Base-by-base conservation (phyloP, 2,329 filamentous ascomycete genomes). In the Xylariaceae sp. region DNA sequence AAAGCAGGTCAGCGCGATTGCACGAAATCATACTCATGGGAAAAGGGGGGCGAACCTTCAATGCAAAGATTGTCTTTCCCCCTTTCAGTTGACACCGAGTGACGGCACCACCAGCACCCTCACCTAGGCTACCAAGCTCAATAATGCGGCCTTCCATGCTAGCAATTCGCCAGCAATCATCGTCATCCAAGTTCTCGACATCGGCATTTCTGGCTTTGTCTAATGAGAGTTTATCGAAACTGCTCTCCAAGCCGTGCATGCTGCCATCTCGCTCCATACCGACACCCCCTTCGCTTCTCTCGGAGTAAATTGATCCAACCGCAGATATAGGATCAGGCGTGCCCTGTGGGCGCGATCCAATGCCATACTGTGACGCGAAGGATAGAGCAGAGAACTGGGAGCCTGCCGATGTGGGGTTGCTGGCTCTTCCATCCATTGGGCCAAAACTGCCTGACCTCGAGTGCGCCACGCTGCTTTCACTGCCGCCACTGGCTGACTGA, bases 71-170 rank as follows among this genome's bases (percentile, higher is more conserved):
- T 0, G 91, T 97, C 77, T 95, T 96, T 62, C 92, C 92, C 45
- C 89, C 91, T 73, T 91, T 93, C 64, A 99, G 81, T 73, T 87
- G 88, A 74, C 92, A 96, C 70, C 88, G 87, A 23, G 93, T 99
- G 54, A 99, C 94, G 5, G 94, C 94, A 71, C 94, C 94, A 64
- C 94, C 94, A 52, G 94, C 94, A 67, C 94, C 94, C 74, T 99
- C 94, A 59, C 94, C 94, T 48, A 99, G 77, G 69, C 89, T 92
- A 34, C 93, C 94, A 34, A 96, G 77, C 75, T 99, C 92, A 53
- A 89, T 80, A 63, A 99, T 95, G 68, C 92, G 85, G 66, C 90
- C 89, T 72, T 96, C 90, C 73, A 89, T 84, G 71, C 92, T 96
- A 9, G 93, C 94, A 55, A 95, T 92, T 71, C 89, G 86, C 94